phyloP scores from a whole-genome alignment of 2,329 filamentous ascomycete species.

The Penicillium freii region DNA sequence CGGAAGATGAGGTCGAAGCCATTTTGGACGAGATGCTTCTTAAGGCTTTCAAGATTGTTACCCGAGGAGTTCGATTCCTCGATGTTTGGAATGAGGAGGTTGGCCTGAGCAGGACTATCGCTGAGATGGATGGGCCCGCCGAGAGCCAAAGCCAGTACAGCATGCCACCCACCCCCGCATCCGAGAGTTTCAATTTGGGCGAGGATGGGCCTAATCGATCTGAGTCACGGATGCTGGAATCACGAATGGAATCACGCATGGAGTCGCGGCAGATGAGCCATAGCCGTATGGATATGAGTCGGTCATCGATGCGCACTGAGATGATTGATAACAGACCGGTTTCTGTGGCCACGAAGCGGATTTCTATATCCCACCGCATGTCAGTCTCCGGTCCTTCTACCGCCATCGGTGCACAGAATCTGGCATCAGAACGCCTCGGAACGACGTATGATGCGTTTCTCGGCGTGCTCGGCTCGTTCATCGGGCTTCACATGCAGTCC shows the following conservation, averaged over 20 bases:
- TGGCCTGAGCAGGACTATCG: slow-evolving; percentile 44
- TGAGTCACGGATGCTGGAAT: slow-evolving; percentile 27
- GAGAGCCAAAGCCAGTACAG: slow-evolving; percentile 25
- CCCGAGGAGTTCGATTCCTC: slow-evolving; percentile 81
- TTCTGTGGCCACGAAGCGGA: slow-evolving; percentile 46
- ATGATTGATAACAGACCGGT: slow-evolving; percentile 31
- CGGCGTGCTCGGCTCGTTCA: slow-evolving; percentile 87
- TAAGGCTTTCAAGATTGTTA: slow-evolving; percentile 92
- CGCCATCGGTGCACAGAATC: slow-evolving; percentile 62
- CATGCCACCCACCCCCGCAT: slow-evolving; percentile 38
- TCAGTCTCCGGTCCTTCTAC: slow-evolving; percentile 70
- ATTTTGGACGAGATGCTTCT: slow-evolving; percentile 90
- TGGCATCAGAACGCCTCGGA: slow-evolving; percentile 80
- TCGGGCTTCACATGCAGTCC: slow-evolving; percentile 91
- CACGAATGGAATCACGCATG: slow-evolving; percentile 2
- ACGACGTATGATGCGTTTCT: slow-evolving; percentile 83
- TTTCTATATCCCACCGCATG: slow-evolving; percentile 67
- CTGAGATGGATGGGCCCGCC: slow-evolving; percentile 35
- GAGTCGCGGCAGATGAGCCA: slow-evolving; percentile 27
- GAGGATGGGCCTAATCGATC: slow-evolving; percentile 30
- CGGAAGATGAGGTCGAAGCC: slow-evolving; percentile 42
- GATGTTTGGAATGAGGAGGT: slow-evolving; percentile 71
- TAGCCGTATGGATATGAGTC: slow-evolving; percentile 28
- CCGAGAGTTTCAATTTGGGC: slow-evolving; percentile 37
- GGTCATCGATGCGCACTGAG: slow-evolving; percentile 22